phyloP scores from a whole-genome alignment of 2,329 filamentous ascomycete species.

The Ascocoryne sarcoides region DNA sequence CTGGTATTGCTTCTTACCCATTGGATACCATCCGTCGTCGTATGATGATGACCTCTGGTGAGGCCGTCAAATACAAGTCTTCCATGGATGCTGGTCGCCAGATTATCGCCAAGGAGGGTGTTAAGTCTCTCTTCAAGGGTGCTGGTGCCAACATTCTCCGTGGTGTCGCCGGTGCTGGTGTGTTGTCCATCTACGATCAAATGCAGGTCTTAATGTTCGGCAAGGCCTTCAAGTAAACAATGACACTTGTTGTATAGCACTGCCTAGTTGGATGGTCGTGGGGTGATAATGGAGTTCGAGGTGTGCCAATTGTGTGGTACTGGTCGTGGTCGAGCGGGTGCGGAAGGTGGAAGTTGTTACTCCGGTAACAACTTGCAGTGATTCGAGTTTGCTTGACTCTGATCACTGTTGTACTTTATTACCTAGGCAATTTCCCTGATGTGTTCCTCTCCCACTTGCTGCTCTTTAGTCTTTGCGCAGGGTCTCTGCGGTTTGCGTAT shows the following conservation, averaged over 20 bases:
- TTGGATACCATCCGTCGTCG: constrained; percentile 99
- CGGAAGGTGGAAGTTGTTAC: constrained; percentile 28
- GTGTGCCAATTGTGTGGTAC: constrained; percentile 13
- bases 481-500: constrained; percentile 9
- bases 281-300: constrained; percentile 18
- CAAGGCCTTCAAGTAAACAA: constrained; percentile 83
- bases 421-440: constrained; percentile 30
- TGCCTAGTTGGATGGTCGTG: constrained; percentile 7
- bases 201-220: constrained; percentile 98
- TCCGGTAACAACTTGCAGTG: constrained; percentile 29
- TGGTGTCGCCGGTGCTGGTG: constrained; percentile 99
- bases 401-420: constrained; percentile 31
- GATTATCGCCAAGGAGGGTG: constrained; percentile 96
- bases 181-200: constrained; percentile 99
- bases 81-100: constrained; percentile 91
- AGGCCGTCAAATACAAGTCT: constrained; percentile 99
- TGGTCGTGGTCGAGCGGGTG: constrained; percentile 6
- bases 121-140: constrained; percentile 99
- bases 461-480: constrained; percentile 16
- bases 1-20: constrained; percentile 99
- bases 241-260: constrained; percentile 23
- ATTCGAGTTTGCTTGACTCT: constrained; percentile 11
- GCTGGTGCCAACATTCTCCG: constrained; percentile 99
- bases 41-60: constrained; percentile 99
- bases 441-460: constrained; percentile 25